phyloP scores from a whole-genome alignment of 1,284 basidiomycete species.

The Leucoagaricus sp. region DNA sequence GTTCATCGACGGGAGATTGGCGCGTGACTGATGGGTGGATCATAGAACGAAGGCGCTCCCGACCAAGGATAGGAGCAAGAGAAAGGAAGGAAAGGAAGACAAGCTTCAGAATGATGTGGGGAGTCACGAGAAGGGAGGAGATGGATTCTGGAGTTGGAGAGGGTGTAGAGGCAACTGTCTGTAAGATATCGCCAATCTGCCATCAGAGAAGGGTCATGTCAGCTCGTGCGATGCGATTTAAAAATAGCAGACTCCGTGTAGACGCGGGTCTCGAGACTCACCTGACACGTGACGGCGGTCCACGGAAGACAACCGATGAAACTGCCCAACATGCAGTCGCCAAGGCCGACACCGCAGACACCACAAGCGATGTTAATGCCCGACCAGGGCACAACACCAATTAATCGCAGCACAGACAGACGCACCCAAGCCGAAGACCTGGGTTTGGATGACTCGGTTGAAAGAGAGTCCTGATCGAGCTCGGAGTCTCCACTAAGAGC shows the following conservation, averaged over 20 bases:
- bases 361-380: constrained; percentile 94
- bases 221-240: constrained; percentile 21
- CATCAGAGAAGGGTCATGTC: constrained; percentile 4
- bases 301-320: constrained; percentile 82
- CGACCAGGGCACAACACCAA: constrained; percentile 92
- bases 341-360: constrained; percentile 77
- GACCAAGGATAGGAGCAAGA: constrained; percentile 74
- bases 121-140: constrained; percentile 69
- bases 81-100: constrained; percentile 73
- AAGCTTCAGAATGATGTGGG: constrained; percentile 73
- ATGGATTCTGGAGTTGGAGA: constrained; percentile 70
- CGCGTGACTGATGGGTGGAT: constrained; percentile 40
- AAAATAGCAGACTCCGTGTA: constrained; percentile 12
- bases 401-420: constrained; percentile 79
- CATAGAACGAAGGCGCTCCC: constrained; percentile 59
- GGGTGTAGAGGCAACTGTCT: constrained; percentile 70
- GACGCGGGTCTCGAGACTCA: constrained; percentile 29
- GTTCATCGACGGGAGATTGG: constrained; percentile 37
- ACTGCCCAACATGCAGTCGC: constrained; percentile 76
- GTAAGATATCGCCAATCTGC: constrained; percentile 81
- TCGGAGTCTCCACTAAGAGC: constrained; percentile 58
- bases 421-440: constrained; percentile 80
- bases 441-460: constrained; percentile 26
- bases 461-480: constrained; percentile 23
- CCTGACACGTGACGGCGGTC: constrained; percentile 87